phyloP scores from a whole-genome alignment of 2,329 filamentous ascomycete species.

The Cordyceps cateniannulata region DNA sequence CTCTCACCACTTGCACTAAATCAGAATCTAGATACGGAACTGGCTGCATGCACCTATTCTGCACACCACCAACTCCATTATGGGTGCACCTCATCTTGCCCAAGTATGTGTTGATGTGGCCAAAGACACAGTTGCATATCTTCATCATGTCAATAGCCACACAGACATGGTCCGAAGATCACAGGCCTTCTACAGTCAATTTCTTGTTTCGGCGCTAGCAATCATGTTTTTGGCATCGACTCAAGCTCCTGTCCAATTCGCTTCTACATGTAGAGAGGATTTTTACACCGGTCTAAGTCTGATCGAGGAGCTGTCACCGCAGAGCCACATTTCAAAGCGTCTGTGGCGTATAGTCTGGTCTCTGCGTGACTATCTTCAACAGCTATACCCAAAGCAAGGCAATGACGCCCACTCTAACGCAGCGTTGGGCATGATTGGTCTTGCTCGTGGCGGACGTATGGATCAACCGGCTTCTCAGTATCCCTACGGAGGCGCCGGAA shows the following conservation, averaged over 20 bases:
- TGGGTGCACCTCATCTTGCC: slow-evolving; percentile 66
- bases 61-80: slow-evolving; percentile 77
- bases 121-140: slow-evolving; percentile 67
- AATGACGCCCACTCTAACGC: slow-evolving; percentile 46
- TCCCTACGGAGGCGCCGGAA: background rate
- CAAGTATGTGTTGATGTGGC: slow-evolving; percentile 68
- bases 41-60: slow-evolving; percentile 83
- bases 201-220: slow-evolving; percentile 66
- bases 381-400: slow-evolving; percentile 51
- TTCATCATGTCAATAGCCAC: slow-evolving; percentile 64
- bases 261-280: slow-evolving; percentile 60
- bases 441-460: slow-evolving; percentile 32
- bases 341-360: slow-evolving; percentile 67
- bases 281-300: slow-evolving; percentile 74
- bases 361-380: slow-evolving; percentile 65
- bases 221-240: slow-evolving; percentile 72
- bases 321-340: slow-evolving; percentile 64
- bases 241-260: slow-evolving; percentile 68
- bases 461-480: background rate
- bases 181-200: slow-evolving; percentile 76
- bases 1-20: slow-evolving; percentile 12
- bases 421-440: slow-evolving; percentile 49
- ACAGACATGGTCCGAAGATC: slow-evolving; percentile 64
- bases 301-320: slow-evolving; percentile 64
- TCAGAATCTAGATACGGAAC: slow-evolving; percentile 57